Base-by-base conservation (phyloP, 441 rosid species). In the Adansonia rubrostipa region DNA sequence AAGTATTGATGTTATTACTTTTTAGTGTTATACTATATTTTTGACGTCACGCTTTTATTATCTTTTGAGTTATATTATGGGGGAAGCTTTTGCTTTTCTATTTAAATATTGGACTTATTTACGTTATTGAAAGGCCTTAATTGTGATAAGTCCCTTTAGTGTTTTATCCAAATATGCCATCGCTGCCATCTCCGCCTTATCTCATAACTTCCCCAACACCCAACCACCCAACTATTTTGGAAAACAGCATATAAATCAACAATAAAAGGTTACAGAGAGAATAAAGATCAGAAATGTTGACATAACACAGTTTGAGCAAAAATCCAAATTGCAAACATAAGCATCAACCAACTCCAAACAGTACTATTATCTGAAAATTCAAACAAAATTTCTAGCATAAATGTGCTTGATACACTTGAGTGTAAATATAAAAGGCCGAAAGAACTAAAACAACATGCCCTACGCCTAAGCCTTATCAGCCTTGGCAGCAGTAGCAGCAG, bases 401-500 rank as follows among this genome's bases (percentile, higher is more conserved):
- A 64, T 22, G 60, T 71, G 42, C 56, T 13, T 3, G 24, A 24
- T 71, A 24, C 9, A 24, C 44, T 50, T 22, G 19, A 33, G 15
- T 40, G 14, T 56, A 63, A 50, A 51, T 28, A 15, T 7, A 7
- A 58, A 61, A 24, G 7, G 4, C 7, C 42, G 15, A 47, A 74
- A 48, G 3, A 9, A 62, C 47, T 22, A 24, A 4, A 62, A 44
- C 20, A 1, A 60, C 6, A 62, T 15, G 15, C 0, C 33, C 50
- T 33, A 78, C 0, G 36, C 70, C 40, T 81, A 84, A 81, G 86
- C 81, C 87, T 89, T 86, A 6, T 94, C 97, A 0, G 90, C 83
- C 88, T 94, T 94, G 24, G 97, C 56, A 44, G 96, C 97, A 69
- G 92, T 84, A 6, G 96, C 98, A 15, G 98, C 97, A 61, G 97